Evolutionary conservation across 768 basidiomycete species (phyloP).

Genomic region (Mycena olivaceomarginata): DNA sequence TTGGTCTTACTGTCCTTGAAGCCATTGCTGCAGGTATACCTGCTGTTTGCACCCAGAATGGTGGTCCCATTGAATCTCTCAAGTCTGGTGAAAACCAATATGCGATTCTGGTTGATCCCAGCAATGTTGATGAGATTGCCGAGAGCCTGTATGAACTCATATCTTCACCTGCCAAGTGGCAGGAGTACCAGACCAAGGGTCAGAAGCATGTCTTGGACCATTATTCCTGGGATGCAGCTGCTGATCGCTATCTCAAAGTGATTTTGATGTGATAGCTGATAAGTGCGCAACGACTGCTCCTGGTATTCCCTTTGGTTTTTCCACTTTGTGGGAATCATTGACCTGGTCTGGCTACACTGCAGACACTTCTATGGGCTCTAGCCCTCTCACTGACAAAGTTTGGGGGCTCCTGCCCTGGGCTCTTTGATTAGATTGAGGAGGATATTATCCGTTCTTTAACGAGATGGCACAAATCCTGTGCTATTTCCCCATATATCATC

Average conservation of each 20-base stretch:
- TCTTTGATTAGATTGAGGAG: background rate
- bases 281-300: background rate
- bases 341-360: background rate
- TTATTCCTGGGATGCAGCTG: background rate
- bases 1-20: background rate
- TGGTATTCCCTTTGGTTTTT: background rate
- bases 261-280: background rate
- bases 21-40: slow-evolving; percentile 1
- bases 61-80: slow-evolving; percentile 1
- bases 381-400: background rate
- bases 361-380: background rate
- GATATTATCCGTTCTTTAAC: background rate
- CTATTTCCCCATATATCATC: no score
- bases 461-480: no score
- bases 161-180: background rate
- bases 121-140: background rate
- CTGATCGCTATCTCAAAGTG: slow-evolving; percentile 6
- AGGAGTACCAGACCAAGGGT: slow-evolving; percentile 9
- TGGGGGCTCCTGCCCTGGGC: background rate
- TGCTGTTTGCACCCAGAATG: slow-evolving; percentile 4
- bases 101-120: slow-evolving; percentile 5
- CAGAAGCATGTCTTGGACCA: slow-evolving; percentile 3
- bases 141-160: background rate
- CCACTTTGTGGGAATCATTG: background rate
- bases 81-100: slow-evolving; percentile 1